A percentile compares a stretch with the other conserved stretches of the same genome.
Conservation (phyloP, 345 rosid species). For the Euphorbia lathyris region DNA sequence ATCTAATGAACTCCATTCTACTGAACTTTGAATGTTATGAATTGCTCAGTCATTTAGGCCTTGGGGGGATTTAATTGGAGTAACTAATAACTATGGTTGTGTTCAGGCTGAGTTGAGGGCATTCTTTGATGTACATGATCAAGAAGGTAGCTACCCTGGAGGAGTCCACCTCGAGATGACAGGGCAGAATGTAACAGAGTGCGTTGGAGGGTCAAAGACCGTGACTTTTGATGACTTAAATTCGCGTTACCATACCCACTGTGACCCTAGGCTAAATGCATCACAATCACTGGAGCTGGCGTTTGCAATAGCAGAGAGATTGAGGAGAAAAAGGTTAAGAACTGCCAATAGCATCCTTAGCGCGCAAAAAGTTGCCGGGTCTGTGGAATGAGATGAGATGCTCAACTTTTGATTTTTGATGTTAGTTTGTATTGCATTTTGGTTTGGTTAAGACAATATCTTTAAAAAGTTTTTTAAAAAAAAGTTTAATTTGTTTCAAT, state of each 20-base stretch:
- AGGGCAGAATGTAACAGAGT: constrained; percentile 60
- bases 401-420: background rate
- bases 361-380: background rate
- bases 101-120: constrained; percentile 55
- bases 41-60: background rate
- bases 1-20: background rate
- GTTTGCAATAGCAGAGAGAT: constrained; percentile 50
- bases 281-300: constrained; percentile 61
- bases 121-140: constrained; percentile 60
- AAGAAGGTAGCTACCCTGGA: constrained; percentile 60
- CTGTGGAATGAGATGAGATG: constrained; percentile 10
- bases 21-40: background rate
- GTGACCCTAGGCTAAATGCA: constrained; percentile 54
- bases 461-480: too few relatives aligned
- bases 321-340: constrained; percentile 30
- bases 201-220: constrained; percentile 54
- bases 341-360: constrained; percentile 7
- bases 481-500: too few relatives aligned
- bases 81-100: background rate
- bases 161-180: constrained; percentile 61
- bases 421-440: background rate
- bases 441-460: too few relatives aligned
- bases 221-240: constrained; percentile 51
- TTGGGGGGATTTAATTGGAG: too few relatives aligned
- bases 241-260: constrained; percentile 55